These are phyloP conservation scores for Xylaria sp. DNA, from an alignment of 2,329 filamentous ascomycete species.

Conservation along the genomic window DNA sequence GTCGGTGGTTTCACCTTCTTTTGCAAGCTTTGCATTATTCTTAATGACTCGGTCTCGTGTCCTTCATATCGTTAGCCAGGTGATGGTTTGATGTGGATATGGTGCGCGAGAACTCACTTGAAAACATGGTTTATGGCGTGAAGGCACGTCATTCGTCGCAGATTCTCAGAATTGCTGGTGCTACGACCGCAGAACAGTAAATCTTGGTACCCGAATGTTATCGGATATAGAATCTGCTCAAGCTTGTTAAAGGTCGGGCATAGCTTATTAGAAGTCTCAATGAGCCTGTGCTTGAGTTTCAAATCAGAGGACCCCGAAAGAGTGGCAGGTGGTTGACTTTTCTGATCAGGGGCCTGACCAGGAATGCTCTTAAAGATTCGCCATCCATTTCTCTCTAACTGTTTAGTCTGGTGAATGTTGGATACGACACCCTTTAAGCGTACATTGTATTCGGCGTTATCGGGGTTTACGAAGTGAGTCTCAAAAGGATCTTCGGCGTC, in stretches of 20 bases:
- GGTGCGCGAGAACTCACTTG: conserved; percentile 61
- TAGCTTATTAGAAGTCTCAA: conserved; percentile 58
- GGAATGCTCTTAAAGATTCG: conserved; percentile 57
- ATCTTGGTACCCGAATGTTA: conserved; percentile 84
- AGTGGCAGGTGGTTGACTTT: conserved; percentile 43
- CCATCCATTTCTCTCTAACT: conserved; percentile 52
- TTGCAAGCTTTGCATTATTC: conserved; percentile 81
- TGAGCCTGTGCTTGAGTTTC: conserved; percentile 74
- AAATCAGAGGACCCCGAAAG: conserved; percentile 52
- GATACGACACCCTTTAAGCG: conserved; percentile 58
- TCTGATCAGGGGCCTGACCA: conserved; percentile 44
- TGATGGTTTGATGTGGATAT: background rate
- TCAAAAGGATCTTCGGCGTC: conserved; percentile 74
- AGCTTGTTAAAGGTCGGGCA: conserved; percentile 63
- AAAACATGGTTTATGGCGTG: conserved; percentile 92
- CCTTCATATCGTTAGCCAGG: conserved; percentile 43
- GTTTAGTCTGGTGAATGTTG: conserved; percentile 57
- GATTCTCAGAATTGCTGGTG: conserved; percentile 66
- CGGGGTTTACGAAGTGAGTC: conserved; percentile 73
- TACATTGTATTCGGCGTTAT: conserved; percentile 63
- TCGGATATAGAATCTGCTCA: conserved; percentile 69
- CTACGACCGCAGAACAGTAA: conserved; percentile 77
- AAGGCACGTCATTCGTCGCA: conserved; percentile 77
- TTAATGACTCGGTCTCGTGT: conserved; percentile 91
- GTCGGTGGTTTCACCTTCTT: conserved; percentile 66